Percentiles rank a stretch among this genome's conserved stretches.
phyloP scores from a whole-genome alignment of 2,329 filamentous ascomycete species.

The Lasiodiplodia gonubiensis region DNA sequence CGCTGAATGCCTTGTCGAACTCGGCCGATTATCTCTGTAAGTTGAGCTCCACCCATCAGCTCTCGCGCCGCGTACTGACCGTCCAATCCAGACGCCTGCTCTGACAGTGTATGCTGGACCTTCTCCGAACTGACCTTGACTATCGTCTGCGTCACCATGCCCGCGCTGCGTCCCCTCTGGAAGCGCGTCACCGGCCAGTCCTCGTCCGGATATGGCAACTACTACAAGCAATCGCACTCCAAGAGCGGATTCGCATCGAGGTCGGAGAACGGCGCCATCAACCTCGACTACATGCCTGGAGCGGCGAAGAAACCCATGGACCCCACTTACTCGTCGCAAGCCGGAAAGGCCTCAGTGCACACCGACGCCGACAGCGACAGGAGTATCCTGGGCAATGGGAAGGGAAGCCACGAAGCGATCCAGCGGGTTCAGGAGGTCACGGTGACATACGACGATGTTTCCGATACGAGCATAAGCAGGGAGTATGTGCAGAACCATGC shows the following conservation, averaged over 20 bases:
- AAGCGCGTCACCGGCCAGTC: conserved; percentile 18
- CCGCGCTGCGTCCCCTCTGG: conserved; percentile 37
- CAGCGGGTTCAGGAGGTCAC: conserved; percentile 28
- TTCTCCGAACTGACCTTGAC: conserved; percentile 38
- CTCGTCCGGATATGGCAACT: conserved; percentile 20
- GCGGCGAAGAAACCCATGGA: conserved; percentile 1
- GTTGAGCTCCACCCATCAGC: conserved; percentile 31
- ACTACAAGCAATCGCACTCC: conserved; percentile 21
- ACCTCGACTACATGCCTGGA: conserved; percentile 25
- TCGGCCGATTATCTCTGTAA: conserved; percentile 29
- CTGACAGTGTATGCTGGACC: conserved; percentile 37
- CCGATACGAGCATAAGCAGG: background rate
- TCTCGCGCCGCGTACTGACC: conserved; percentile 21
- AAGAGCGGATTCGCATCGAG: conserved; percentile 7
- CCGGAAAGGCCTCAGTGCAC: background rate
- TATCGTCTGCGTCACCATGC: conserved; percentile 39
- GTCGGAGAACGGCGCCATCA: background rate
- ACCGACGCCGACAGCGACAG: conserved; percentile 29
- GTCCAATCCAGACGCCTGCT: conserved; percentile 11
- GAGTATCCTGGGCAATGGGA: conserved; percentile 30
- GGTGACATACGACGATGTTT: conserved; percentile 26
- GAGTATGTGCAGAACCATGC: background rate
- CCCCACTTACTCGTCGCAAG: background rate
- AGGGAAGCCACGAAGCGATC: conserved; percentile 19
- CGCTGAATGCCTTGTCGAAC: conserved; percentile 35